A percentile compares a stretch with the other conserved stretches of the same genome.
These are phyloP conservation scores for Knufia fluminis DNA, from an alignment of 2,329 filamentous ascomycete species.

Conservation along the genomic window DNA sequence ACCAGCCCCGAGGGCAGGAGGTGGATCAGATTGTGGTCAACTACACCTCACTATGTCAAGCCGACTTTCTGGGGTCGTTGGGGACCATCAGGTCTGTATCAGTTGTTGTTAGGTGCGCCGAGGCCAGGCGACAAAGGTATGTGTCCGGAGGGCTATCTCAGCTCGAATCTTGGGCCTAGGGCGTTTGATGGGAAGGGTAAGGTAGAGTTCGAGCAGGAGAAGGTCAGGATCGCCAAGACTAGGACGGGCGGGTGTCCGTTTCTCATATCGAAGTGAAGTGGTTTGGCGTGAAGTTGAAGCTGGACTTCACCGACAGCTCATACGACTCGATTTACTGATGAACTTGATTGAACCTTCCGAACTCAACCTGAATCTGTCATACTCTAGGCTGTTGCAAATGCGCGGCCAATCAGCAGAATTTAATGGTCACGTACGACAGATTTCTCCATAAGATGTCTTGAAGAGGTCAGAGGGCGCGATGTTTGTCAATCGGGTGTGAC, in stretches of 20 bases:
- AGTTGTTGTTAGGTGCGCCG: constrained; percentile 37
- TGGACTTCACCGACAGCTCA: too few species aligned
- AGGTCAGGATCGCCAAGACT: constrained; percentile 29
- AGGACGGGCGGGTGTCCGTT: constrained; percentile 44
- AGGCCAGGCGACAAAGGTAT: constrained; percentile 41
- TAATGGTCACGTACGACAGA: too few species aligned
- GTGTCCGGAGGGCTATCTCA: constrained; percentile 39
- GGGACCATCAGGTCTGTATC: constrained; percentile 47
- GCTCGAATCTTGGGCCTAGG: constrained; percentile 54
- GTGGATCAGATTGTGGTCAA: constrained; percentile 44
- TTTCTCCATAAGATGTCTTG: too few species aligned
- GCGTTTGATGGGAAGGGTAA: constrained; percentile 44
- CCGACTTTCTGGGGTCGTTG: constrained; percentile 54
- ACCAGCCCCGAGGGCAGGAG: constrained; percentile 47
- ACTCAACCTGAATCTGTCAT: too few species aligned
- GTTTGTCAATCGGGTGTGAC: too few species aligned
- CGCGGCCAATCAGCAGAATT: too few species aligned
- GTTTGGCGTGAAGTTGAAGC: too few species aligned
- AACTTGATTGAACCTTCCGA: too few species aligned
- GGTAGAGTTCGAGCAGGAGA: constrained; percentile 39
- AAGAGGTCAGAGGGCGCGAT: too few species aligned
- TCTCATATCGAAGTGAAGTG: constrained; percentile 11
- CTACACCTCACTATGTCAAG: constrained; percentile 57
- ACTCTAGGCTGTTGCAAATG: too few species aligned
- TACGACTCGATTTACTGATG: too few species aligned